A percentile compares a stretch with the other conserved stretches of the same genome.
phyloP scores from a whole-genome alignment of 2,329 filamentous ascomycete genomes.

The Diaporthe sp. region DNA sequence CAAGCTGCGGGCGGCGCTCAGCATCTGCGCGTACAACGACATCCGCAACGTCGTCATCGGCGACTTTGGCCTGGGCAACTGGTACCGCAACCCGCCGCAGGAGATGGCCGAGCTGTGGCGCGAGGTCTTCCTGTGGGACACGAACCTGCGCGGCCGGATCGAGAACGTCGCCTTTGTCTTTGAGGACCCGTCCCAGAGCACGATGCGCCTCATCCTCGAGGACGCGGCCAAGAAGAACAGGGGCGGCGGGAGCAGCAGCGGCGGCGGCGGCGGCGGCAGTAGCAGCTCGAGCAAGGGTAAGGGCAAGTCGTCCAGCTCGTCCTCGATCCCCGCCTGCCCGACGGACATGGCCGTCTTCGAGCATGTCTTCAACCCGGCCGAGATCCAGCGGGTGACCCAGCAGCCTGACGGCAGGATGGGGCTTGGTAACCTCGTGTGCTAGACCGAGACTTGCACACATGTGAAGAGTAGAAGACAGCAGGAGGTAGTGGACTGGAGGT shows the following conservation, averaged over 20 bases:
- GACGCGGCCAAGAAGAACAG: constrained; percentile 67
- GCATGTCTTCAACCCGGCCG: constrained; percentile 62
- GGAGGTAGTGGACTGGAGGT: not conserved
- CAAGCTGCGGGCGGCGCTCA: constrained; percentile 78
- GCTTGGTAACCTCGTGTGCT: constrained; percentile 63
- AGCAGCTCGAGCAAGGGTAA: constrained; percentile 44
- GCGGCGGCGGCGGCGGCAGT: constrained; percentile 35
- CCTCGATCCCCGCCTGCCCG: constrained; percentile 40
- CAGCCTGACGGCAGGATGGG: constrained; percentile 68
- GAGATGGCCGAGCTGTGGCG: constrained; percentile 76
- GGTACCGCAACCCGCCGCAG: constrained; percentile 73
- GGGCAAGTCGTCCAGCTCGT: constrained; percentile 35
- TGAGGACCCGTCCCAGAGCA: constrained; percentile 68
- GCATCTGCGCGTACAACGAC: constrained; percentile 74
- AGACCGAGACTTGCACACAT: not conserved
- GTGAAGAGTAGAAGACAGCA: not conserved
- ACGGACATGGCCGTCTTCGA: constrained; percentile 67
- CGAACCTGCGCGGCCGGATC: constrained; percentile 73
- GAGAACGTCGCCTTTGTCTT: constrained; percentile 74
- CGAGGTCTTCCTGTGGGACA: constrained; percentile 73
- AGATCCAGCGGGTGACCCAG: constrained; percentile 63
- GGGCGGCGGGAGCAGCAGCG: constrained; percentile 47
- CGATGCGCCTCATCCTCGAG: constrained; percentile 64
- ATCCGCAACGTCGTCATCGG: constrained; percentile 71
- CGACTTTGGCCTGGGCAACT: constrained; percentile 74